Percentiles rank a stretch among this genome's conserved stretches.
Evolutionary conservation across 805 yeast species (phyloP).

Genomic region (Wickerhamiella spandovensis): DNA sequence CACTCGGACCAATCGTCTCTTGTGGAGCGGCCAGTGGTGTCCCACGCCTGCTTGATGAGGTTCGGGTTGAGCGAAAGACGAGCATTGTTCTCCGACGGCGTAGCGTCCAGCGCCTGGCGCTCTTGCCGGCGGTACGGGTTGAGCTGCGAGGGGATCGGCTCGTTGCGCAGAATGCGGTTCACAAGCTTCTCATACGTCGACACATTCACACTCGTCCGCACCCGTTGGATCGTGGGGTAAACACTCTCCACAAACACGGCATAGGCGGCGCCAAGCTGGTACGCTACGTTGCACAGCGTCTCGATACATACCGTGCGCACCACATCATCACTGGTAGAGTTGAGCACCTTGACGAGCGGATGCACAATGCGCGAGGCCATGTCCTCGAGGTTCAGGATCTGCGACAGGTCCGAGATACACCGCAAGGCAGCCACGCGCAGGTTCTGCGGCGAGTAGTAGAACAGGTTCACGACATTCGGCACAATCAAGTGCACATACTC

Average conservation of each 20-base stretch:
- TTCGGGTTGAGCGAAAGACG: slow-evolving; percentile 60
- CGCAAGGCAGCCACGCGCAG: slow-evolving; percentile 65
- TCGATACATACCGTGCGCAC: slow-evolving; percentile 55
- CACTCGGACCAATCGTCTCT: slow-evolving; percentile 98
- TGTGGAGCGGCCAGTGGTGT: slow-evolving; percentile 74
- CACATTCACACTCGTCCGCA: slow-evolving; percentile 6
- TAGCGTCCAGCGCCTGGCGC: slow-evolving; percentile 42
- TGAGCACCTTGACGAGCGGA: slow-evolving; percentile 61
- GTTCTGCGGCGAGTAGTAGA: slow-evolving; percentile 50
- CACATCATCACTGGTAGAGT: slow-evolving; percentile 37
- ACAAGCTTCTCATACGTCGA: slow-evolving; percentile 66
- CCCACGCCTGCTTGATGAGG: slow-evolving; percentile 74
- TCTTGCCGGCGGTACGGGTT: slow-evolving; percentile 36
- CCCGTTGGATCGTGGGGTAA: slow-evolving; percentile 13
- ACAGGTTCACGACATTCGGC: slow-evolving; percentile 72
- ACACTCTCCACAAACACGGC: slow-evolving; percentile 49
- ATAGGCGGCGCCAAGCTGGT: slow-evolving; percentile 75
- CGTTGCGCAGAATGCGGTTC: slow-evolving; percentile 63
- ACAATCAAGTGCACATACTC: slow-evolving; percentile 76
- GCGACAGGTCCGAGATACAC: slow-evolving; percentile 70
- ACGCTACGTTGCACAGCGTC: slow-evolving; percentile 56
- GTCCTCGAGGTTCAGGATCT: slow-evolving; percentile 59
- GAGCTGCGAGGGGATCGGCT: slow-evolving; percentile 69
- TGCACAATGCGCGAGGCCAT: slow-evolving; percentile 86
- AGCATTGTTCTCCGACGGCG: slow-evolving; percentile 52